A percentile compares a stretch with the other conserved stretches of the same genome.
Conservation (phyloP, 345 rosid genomes). For the Acer negundo region DNA sequence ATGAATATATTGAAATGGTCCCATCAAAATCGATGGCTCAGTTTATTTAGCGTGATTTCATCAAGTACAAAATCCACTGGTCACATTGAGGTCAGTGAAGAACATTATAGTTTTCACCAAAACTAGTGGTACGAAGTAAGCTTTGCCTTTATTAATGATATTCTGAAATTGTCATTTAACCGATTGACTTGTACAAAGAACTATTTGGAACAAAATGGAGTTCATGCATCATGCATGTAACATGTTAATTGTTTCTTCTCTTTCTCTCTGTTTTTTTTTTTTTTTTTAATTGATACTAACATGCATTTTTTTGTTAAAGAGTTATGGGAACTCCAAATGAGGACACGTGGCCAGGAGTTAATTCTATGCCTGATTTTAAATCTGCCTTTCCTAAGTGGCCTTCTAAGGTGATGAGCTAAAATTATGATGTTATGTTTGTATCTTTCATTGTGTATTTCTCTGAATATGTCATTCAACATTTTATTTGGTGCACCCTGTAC, state of each 20-base stretch:
- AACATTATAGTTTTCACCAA: not conserved
- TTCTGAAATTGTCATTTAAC: not conserved
- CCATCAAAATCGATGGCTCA: not conserved
- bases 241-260: not conserved
- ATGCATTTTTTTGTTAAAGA: slow-evolving; percentile 40
- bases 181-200: not conserved
- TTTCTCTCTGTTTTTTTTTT: not conserved
- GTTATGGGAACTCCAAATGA: slow-evolving; percentile 93
- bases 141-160: not conserved
- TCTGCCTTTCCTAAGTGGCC: slow-evolving; percentile 97
- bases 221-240: not conserved
- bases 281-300: not conserved
- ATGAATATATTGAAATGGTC: not conserved
- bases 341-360: slow-evolving; percentile 92
- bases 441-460: slow-evolving; percentile 12
- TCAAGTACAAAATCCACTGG: not conserved
- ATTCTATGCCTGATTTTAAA: slow-evolving; percentile 88
- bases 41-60: not conserved
- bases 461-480: not conserved
- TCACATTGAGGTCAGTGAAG: not conserved
- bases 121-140: not conserved
- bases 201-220: not conserved
- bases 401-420: slow-evolving; percentile 49
- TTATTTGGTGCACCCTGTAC: slow-evolving; percentile 9
- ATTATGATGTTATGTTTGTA: slow-evolving; percentile 5